Conservation (phyloP, 768 basidiomycete genomes). For the Hortiboletus campestris region DNA sequence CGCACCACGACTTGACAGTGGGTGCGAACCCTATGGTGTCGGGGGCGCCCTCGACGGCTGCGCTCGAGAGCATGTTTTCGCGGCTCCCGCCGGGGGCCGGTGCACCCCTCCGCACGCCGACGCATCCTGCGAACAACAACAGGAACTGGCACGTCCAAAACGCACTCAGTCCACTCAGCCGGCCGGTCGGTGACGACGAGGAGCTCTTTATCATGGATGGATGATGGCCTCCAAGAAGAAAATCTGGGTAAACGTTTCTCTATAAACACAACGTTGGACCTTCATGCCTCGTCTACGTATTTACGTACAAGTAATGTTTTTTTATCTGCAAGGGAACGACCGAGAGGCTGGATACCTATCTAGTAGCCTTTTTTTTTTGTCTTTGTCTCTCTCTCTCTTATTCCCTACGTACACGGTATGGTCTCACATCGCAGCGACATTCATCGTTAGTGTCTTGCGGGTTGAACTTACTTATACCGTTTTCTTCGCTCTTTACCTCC, state of each 20-base stretch:
- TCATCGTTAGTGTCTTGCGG: constrained; percentile 2
- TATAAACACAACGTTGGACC: constrained; percentile 5
- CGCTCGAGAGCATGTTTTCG: constrained; percentile 55
- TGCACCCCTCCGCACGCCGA: constrained; percentile 27
- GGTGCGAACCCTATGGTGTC: not conserved
- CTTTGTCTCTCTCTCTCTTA: not conserved
- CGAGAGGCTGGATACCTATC: constrained; percentile 32
- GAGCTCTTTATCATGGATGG: constrained; percentile 74
- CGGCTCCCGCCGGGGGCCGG: constrained; percentile 34
- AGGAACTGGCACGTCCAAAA: constrained; percentile 38
- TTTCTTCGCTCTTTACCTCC: constrained; percentile 3
- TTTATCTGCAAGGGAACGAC: constrained; percentile 25
- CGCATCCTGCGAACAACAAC: constrained; percentile 19
- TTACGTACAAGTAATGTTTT: constrained; percentile 28
- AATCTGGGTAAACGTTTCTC: too few relatives aligned
- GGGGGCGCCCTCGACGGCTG: constrained; percentile 24
- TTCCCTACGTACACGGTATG: constrained; percentile 6
- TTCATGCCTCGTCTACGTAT: constrained; percentile 20
- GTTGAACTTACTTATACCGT: constrained; percentile 30
- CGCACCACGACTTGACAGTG: constrained; percentile 21
- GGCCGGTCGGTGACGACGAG: constrained; percentile 61
- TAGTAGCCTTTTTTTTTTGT: constrained; percentile 23
- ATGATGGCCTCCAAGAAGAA: constrained; percentile 18
- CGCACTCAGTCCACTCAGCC: constrained; percentile 58
- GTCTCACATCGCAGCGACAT: constrained; percentile 1